Base-by-base conservation (phyloP, 2,329 filamentous ascomycete species). In the Monosporascus sp. region DNA sequence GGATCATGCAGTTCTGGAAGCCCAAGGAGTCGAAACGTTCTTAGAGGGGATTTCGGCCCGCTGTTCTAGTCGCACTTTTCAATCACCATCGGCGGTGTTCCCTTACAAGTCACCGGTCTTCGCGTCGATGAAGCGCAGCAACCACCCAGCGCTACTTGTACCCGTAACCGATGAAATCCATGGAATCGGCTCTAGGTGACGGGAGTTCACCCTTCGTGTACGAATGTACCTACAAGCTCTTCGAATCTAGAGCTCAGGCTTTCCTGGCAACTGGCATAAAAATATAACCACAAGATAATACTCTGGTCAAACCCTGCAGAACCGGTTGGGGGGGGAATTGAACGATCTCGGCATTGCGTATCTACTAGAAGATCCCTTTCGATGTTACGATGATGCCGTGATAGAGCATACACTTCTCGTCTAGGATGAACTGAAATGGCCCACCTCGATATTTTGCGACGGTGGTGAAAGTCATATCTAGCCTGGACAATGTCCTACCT, bases 1-100 rank as follows among this genome's bases (percentile, higher is more conserved):
- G 87, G 50, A 78, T 91, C 74, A 84, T 90, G 78, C 84, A 87
- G 62, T 92, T 92, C 68, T 92, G 87, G 87, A 89, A 87, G 70
- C 75, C 77, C 9, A 83, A 79, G 63, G 78, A 79, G 44, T 57
- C 66, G 27, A 52, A 57, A 37, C 57, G 51, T 27, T 60, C 64
- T 49, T 66, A 60, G 50, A 52, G 15, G 22, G 39, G 48, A 25
- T 49, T 56, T 37, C 36, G 36, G 50, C 41, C 43, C 57, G 50
- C 54, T 24, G 50, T 51, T 44, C 25, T 53, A 38, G 45, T 39
- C 51, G 25, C 17, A 48, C 24, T 41, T n/a, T 55, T 48, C 22
- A 47, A 20, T 44, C 41, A 20, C 48, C 49, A 41, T 25, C 41
- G 46, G 41, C 46, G 24, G 50, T 38, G 25, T 36, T 22, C 11